Evolutionary conservation across 495 filamentous ascomycete genomes (phyloP).

Genomic region (Aspergillus egyptiacus): DNA sequence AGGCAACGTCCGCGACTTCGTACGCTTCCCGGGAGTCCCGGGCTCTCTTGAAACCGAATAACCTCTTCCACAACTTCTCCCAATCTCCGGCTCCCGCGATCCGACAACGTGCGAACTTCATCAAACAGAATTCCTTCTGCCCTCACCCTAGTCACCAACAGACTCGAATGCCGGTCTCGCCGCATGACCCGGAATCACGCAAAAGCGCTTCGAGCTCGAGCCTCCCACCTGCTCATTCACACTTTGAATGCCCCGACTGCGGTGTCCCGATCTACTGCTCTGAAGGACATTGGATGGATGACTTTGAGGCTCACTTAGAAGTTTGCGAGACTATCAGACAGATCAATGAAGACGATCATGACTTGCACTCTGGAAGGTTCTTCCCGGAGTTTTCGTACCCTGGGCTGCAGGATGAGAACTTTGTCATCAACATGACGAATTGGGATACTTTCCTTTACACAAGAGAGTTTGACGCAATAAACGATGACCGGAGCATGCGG

Average conservation of each 20-base stretch:
- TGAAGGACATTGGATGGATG: conserved; percentile 88
- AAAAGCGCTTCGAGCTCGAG: conserved; percentile 39
- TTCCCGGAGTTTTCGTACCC: conserved; percentile 95
- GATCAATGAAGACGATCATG: conserved; percentile 98
- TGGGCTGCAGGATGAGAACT: conserved; percentile 81
- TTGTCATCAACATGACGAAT: conserved; percentile 92
- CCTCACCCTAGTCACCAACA: conserved; percentile 79
- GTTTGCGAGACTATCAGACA: conserved; percentile 86
- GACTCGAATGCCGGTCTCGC: conserved; percentile 53
- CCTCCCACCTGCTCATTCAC: conserved; percentile 66
- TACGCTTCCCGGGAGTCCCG: conserved; percentile 24
- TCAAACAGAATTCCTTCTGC: conserved; percentile 85
- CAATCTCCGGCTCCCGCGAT: conserved; percentile 81
- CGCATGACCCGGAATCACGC: conserved; percentile 55
- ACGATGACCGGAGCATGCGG: conserved; percentile 77
- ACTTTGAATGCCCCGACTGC: conserved; percentile 94
- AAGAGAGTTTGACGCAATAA: conserved; percentile 79
- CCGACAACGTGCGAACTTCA: conserved; percentile 75
- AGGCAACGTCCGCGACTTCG: conserved; percentile 24
- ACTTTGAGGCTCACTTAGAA: conserved; percentile 86
- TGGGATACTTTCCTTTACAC: conserved; percentile 97
- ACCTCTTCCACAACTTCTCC: conserved; percentile 90
- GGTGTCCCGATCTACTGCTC: conserved; percentile 91
- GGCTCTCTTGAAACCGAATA: conserved; percentile 62
- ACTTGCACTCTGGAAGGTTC: conserved; percentile 79